Base-by-base conservation (phyloP, 2,329 filamentous ascomycete genomes). In the Botrytis elliptica region DNA sequence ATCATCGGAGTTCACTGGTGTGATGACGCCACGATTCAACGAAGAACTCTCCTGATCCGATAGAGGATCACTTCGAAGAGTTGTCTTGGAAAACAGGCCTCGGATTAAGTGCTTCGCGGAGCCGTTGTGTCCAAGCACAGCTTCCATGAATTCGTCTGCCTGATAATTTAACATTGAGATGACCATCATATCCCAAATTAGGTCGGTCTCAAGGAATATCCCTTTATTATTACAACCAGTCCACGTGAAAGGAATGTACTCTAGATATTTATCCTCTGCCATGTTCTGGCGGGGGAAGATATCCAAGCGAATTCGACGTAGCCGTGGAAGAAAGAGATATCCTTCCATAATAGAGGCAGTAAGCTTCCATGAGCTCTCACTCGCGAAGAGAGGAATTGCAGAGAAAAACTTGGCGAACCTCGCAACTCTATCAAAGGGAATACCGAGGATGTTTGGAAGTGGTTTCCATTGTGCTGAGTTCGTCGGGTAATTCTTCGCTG, bases 121-220 rank as follows among this genome's bases (percentile, higher is more conserved):
- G 36, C 25, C 25, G 25, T 42, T 38, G 25, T 63, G 14, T 63
- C 60, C 66, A 55, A 49, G 49, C n/a, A 36, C 29, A 25, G 20
- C 60, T 38, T 71, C 44, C 59, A 57, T 71, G 20, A 38, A 71
- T 38, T 63, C 69, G 18, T 64, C 69, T 14, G 49, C 59, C 25
- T 71, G 70, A 25, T 64, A 65, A 55, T 71, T 65, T 4, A 65
- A 14, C 44, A 71, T 71, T 33, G 70, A 65, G 42, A 71, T 52
- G 20, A 25, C 25, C 46, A 65, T 65, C 46, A 59, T 71, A 40
- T 59, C 38, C n/a, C 38, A 57, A 55, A 69, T n/a, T n/a, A 40
- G 49, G 10, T 16, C 36, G 2, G 36, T 55, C 33, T 38, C 22
- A 29, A 42, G 22, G n/a, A 55, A 55, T 38, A 59, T 10, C 10